Evolutionary conservation across 2,329 filamentous ascomycete species (phyloP), one percentile per base, ranked within the genome.

Genomic region (Penicillium glabrum): DNA sequence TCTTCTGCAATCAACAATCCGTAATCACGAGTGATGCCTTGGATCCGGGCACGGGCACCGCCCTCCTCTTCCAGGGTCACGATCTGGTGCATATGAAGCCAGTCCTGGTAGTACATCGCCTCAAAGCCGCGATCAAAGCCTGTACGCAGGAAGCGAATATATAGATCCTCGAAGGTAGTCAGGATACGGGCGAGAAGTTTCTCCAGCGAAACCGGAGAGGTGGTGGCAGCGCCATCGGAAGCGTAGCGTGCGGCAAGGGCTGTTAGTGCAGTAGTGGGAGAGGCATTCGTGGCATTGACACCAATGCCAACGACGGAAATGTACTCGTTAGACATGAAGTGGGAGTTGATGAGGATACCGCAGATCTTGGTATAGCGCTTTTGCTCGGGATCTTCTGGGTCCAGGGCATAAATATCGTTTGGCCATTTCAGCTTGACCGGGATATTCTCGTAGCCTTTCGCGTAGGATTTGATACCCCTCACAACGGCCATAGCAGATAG

Each of bases 341-440:
- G 86, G 60, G 90, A 95, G 72, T 96, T 96, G 7, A 96, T 90
- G 3, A 98, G 83, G 60, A 99, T 95, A 6, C 95, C 95, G 52
- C 91, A 91, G 53, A 99, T 93, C 70, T 99, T 99, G 63, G 92
- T 87, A 65, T 95, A 95, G 24, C 66, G 69, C 51, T 75, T 74
- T 46, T 74, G 72, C 1, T 77, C 73, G 2, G 79, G 79, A 46
- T 80, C 81, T 52, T 74, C 78, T 6, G 83, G 89, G 67, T 91
- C 88, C 23, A 85, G 79, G 1, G 88, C 88, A 68, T 91, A 93
- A 53, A 99, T 90, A 70, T 99, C 95, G 68, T 99, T 99, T 11
- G 95, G 95, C 95, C 95, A 99, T 74, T 99, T 99, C 31, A 99
- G 77, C 71, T 90, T 92, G 41, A 99, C 82, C 0, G 90, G 90